A percentile compares a stretch with the other conserved stretches of the same genome.
Conservation (phyloP, 2,329 filamentous ascomycete species). For the Trichophaea hybrida region DNA sequence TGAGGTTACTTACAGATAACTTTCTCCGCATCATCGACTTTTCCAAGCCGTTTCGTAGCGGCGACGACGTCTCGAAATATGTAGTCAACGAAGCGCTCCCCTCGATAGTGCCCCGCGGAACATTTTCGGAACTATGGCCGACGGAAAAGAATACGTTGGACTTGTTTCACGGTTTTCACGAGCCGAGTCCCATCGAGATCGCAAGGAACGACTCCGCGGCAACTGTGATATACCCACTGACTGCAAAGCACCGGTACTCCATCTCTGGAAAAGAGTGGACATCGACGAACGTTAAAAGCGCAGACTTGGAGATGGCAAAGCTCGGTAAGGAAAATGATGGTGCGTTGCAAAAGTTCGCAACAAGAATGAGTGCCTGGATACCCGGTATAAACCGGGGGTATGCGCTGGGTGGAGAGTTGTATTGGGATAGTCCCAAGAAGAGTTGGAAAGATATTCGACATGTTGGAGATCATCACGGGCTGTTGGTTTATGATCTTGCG, state of each 20-base stretch:
- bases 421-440: neutral
- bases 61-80: neutral
- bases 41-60: neutral
- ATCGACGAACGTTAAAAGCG: neutral
- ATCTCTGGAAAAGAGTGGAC: neutral
- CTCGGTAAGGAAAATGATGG: neutral
- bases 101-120: neutral
- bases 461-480: neutral
- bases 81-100: neutral
- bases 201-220: neutral
- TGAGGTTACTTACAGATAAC: neutral
- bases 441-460: neutral
- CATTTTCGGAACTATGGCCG: neutral
- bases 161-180: neutral
- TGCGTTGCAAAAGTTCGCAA: neutral
- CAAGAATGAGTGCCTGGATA: neutral
- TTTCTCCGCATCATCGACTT: neutral
- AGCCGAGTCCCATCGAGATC: neutral
- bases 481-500: neutral
- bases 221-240: neutral
- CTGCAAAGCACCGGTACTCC: neutral
- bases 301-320: neutral
- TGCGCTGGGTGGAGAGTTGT: neutral
- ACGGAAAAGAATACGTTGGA: neutral
- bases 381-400: neutral